These are phyloP conservation scores for Craterostigma plantagineum DNA, from an alignment of 257 asterid genomes.

Conservation along the genomic window DNA sequence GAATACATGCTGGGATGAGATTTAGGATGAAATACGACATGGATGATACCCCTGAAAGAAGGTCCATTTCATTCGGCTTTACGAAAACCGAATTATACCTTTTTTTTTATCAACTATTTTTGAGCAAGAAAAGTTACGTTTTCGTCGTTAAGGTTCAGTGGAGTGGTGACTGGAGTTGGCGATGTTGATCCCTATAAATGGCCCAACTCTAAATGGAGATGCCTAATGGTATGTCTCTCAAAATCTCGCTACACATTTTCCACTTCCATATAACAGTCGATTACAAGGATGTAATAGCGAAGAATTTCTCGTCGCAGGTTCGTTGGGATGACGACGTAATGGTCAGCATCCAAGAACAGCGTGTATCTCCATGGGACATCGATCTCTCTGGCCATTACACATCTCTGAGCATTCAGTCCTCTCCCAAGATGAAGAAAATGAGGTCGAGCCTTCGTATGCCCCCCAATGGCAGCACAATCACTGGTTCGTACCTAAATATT, in stretches of 20 bases:
- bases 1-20: constrained; percentile 55
- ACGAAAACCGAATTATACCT: too few species aligned
- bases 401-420: constrained; percentile 53
- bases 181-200: constrained; percentile 67
- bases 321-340: constrained; percentile 81
- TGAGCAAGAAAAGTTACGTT: not conserved
- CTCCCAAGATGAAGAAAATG: constrained; percentile 31
- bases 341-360: constrained; percentile 65
- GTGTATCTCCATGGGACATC: constrained; percentile 96
- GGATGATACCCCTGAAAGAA: constrained; percentile 92
- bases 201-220: constrained; percentile 94
- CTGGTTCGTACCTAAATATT: too few species aligned
- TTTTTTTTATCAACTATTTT: not conserved
- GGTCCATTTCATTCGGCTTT: constrained; percentile 18
- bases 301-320: constrained; percentile 34
- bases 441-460: constrained; percentile 20
- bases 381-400: constrained; percentile 70
- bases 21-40: constrained; percentile 73
- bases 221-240: constrained; percentile 34
- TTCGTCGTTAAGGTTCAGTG: constrained; percentile 47
- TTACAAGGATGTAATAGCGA: too few species aligned
- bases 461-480: constrained; percentile 24
- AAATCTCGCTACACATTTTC: too few species aligned
- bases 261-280: not conserved
- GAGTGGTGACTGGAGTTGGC: constrained; percentile 75